Evolutionary conservation across 257 asterid species (phyloP).

Genomic region (Primulina huaijiensis): DNA sequence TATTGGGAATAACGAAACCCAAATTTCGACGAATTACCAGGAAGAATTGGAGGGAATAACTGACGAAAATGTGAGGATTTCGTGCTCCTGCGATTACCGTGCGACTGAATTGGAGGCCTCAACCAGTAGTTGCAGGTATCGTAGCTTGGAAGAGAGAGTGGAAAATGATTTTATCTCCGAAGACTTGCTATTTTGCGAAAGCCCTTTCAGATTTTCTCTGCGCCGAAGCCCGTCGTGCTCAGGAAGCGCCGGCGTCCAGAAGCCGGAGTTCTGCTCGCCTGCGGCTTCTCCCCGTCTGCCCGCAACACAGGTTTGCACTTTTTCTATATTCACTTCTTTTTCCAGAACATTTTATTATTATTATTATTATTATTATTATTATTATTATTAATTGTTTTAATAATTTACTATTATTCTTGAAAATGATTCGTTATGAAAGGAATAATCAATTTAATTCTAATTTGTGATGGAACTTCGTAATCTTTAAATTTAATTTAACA

Average conservation of each 20-base stretch:
- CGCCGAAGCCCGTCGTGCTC: constrained; percentile 42
- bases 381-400: constrained; percentile 11
- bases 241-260: constrained; percentile 32
- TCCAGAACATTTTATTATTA: neutral
- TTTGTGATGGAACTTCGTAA: neutral
- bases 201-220: constrained; percentile 57
- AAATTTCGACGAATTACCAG: neutral
- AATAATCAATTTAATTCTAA: constrained; percentile 19
- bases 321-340: neutral
- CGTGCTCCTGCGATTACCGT: constrained; percentile 37
- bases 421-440: constrained; percentile 22
- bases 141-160: constrained; percentile 26
- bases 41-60: neutral
- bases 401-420: neutral
- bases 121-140: constrained; percentile 34
- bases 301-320: constrained; percentile 47
- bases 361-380: neutral
- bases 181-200: constrained; percentile 35
- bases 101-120: constrained; percentile 37
- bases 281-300: constrained; percentile 56
- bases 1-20: constrained; percentile 19
- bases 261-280: constrained; percentile 74
- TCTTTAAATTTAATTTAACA: no score
- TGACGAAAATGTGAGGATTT: constrained; percentile 20
- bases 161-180: constrained; percentile 22